phyloP scores from a whole-genome alignment of 177 flowering plant species.

The Telopea speciosissima region DNA sequence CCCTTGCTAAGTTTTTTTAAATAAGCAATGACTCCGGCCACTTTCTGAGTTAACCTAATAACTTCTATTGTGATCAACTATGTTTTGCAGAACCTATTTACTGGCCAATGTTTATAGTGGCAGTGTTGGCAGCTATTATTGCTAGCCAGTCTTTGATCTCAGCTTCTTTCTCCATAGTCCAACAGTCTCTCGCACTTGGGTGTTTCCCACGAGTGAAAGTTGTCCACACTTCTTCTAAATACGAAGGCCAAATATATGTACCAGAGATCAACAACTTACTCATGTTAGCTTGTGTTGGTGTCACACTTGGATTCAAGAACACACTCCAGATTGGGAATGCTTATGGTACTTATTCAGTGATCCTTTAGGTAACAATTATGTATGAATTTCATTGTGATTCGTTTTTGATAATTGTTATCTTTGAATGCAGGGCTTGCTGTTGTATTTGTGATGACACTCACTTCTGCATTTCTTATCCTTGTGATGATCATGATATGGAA shows the following conservation, averaged over 20 bases:
- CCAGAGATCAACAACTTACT: slow-evolving; percentile 12
- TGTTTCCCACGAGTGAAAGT: too few species aligned
- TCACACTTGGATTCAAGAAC: slow-evolving; percentile 12
- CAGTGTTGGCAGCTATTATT: neutral
- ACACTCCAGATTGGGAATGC: slow-evolving; percentile 12
- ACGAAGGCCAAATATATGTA: neutral
- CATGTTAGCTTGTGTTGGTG: slow-evolving; percentile 11
- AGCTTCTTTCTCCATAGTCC: neutral
- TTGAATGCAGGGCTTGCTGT: too few species aligned
- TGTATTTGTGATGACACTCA: too few species aligned
- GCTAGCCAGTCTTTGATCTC: neutral
- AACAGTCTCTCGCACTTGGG: slow-evolving; percentile 12
- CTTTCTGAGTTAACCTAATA: neutral
- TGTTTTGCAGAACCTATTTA: neutral
- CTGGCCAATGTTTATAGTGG: slow-evolving; percentile 7
- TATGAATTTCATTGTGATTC: too few species aligned
- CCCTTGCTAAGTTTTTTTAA: neutral
- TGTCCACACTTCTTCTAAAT: slow-evolving; percentile 17
- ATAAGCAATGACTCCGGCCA: neutral
- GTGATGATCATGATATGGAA: too few species aligned
- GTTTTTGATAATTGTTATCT: too few species aligned
- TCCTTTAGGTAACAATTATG: too few species aligned
- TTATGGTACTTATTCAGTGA: slow-evolving; percentile 6
- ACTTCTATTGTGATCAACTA: neutral
- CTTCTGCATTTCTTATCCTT: too few species aligned